Percentiles rank a stretch among this genome's conserved stretches.
These are phyloP conservation scores for Thoreauomyces humboldtii DNA, from an alignment of 192 early-diverging fungal species.

Conservation along the genomic window DNA sequence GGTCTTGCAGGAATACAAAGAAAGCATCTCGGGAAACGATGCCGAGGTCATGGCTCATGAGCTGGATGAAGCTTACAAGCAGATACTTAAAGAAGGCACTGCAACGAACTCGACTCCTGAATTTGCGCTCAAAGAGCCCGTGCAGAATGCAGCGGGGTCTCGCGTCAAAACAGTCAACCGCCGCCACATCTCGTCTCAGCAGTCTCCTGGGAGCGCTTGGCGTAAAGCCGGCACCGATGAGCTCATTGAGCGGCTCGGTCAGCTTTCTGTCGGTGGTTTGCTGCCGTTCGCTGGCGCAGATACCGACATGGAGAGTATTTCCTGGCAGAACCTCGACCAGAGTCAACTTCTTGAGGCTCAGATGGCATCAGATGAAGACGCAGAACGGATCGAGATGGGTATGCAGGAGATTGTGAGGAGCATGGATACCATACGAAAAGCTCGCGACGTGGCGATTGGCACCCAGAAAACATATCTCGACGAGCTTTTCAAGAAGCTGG, in stretches of 20 bases:
- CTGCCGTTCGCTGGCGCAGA: neutral
- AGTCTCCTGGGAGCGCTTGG: neutral
- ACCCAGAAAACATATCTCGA: slow-evolving; percentile 10
- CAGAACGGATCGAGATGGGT: slow-evolving; percentile 6
- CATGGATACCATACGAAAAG: slow-evolving; percentile 12
- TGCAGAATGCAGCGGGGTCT: neutral
- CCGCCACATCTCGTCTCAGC: neutral
- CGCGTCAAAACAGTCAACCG: neutral
- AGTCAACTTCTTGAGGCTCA: neutral
- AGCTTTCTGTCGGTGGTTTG: neutral
- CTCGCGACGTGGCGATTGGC: slow-evolving; percentile 4
- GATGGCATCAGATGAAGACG: neutral
- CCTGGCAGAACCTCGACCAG: neutral
- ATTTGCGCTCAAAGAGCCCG: neutral
- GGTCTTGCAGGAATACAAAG: slow-evolving; percentile 4
- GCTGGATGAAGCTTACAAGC: neutral
- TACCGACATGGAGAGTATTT: neutral
- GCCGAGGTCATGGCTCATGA: too few relatives aligned
- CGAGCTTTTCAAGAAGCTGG: slow-evolving; percentile 2
- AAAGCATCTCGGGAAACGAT: too few relatives aligned
- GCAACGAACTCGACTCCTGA: neutral
- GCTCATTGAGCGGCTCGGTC: slow-evolving; percentile 1
- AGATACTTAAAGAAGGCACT: neutral
- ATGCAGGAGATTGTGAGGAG: slow-evolving; percentile 8
- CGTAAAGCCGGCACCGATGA: neutral